Percentiles rank a stretch among this genome's conserved stretches.
These are phyloP conservation scores for Thelephora aurantiotincta DNA, from an alignment of 768 basidiomycete genomes.

Conservation along the genomic window DNA sequence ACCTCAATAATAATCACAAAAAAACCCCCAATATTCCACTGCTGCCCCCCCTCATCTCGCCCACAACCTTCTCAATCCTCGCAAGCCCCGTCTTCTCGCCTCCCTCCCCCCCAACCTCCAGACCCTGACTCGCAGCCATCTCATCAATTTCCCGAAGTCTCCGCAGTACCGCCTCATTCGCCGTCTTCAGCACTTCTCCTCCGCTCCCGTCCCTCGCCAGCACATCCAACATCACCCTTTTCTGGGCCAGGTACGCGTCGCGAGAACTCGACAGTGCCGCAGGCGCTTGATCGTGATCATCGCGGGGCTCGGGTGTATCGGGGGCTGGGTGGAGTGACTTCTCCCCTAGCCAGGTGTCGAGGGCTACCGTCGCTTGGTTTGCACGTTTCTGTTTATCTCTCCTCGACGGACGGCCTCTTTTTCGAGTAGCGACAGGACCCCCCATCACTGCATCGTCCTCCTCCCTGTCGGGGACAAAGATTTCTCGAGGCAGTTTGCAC, in stretches of 20 bases:
- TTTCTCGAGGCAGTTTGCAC: constrained; percentile 53
- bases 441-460: constrained; percentile 1
- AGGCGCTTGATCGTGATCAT: not conserved
- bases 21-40: constrained; percentile 11
- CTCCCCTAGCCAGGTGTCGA: constrained; percentile 37
- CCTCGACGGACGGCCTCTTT: constrained; percentile 51
- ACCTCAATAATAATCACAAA: not conserved
- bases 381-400: constrained; percentile 44
- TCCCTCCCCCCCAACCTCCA: constrained; percentile 28
- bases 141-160: constrained; percentile 40
- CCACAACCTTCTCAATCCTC: constrained; percentile 33
- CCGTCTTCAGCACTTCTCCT: constrained; percentile 24
- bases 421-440: constrained; percentile 19
- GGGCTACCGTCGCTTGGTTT: constrained; percentile 28
- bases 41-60: constrained; percentile 26
- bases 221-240: constrained; percentile 24
- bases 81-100: constrained; percentile 28
- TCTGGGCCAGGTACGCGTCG: constrained; percentile 28
- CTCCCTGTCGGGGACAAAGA: constrained; percentile 29
- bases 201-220: constrained; percentile 11
- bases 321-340: constrained; percentile 9
- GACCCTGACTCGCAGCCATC: constrained; percentile 24
- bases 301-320: not conserved
- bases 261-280: constrained; percentile 15
- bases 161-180: constrained; percentile 32